Conservation (phyloP, 257 asterid species). For the Cruciata laevipes region DNA sequence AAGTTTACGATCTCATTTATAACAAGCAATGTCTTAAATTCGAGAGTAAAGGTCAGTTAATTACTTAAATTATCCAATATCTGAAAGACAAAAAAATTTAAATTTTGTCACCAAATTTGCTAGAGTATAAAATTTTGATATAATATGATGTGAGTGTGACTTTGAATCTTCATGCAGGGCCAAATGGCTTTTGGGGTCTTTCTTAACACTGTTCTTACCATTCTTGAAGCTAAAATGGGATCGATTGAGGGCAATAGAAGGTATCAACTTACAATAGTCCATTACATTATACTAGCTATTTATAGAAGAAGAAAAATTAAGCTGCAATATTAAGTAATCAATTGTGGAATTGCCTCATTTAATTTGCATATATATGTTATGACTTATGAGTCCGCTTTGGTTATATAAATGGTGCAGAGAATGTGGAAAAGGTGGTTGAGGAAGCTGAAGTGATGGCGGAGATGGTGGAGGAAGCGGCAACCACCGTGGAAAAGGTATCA, state of each 20-base stretch:
- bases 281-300: too few species aligned
- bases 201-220: conserved; percentile 42
- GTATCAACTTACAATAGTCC: conserved; percentile 18
- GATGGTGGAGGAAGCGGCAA: conserved; percentile 56
- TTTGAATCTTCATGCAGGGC: conserved; percentile 28
- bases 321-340: not conserved
- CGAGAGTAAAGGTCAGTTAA: too few species aligned
- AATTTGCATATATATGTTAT: too few species aligned
- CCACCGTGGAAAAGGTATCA: conserved; percentile 38
- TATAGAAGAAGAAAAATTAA: too few species aligned
- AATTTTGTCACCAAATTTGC: too few species aligned
- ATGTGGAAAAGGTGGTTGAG: conserved; percentile 36
- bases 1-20: too few species aligned
- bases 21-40: too few species aligned
- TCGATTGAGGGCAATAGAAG: conserved; percentile 41
- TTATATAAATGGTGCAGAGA: conserved; percentile 25
- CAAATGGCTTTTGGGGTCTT: conserved; percentile 53
- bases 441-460: conserved; percentile 62
- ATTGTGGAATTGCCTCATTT: too few species aligned
- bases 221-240: conserved; percentile 51
- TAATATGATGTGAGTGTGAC: too few species aligned
- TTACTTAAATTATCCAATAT: too few species aligned
- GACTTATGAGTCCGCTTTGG: too few species aligned
- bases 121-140: not conserved
- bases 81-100: too few species aligned